Conservation (phyloP, 352 stramenopile species). For the Pythium phragmiticola region DNA sequence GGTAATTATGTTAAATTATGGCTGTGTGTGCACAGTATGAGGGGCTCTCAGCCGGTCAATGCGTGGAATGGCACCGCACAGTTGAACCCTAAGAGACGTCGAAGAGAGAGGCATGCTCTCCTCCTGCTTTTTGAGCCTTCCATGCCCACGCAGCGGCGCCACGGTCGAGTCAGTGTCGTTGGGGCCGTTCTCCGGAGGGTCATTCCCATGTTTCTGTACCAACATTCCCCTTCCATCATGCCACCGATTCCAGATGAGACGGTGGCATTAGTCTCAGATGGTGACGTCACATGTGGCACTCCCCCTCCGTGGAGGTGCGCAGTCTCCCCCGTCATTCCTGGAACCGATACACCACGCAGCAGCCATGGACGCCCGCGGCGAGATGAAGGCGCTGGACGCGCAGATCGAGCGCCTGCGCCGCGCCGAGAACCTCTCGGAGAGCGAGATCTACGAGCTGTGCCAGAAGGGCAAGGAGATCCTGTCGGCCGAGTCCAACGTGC, state of each 20-base stretch:
- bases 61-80: background rate
- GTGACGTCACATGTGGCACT: constrained; percentile 12
- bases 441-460: constrained; percentile 94
- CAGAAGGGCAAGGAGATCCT: constrained; percentile 96
- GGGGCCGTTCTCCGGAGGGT: background rate
- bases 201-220: constrained; percentile 1
- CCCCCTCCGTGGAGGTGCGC: constrained; percentile 4
- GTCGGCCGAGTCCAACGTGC: constrained; percentile 97
- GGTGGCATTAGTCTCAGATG: constrained; percentile 15
- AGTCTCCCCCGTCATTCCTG: too few relatives aligned
- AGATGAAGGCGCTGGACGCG: constrained; percentile 85
- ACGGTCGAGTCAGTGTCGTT: constrained; percentile 8
- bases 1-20: too few relatives aligned
- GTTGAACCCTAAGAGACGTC: too few relatives aligned
- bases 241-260: background rate
- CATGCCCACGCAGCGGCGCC: background rate
- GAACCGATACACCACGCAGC: constrained; percentile 5
- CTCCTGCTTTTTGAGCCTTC: background rate
- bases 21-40: background rate
- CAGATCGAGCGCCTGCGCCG: constrained; percentile 88
- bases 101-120: background rate
- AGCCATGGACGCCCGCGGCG: constrained; percentile 68
- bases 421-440: constrained; percentile 92
- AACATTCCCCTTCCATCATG: background rate
- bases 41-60: background rate